Evolutionary conservation across 2,329 filamentous ascomycete genomes (phyloP).

Genomic region (Pyrenochaeta sp.): DNA sequence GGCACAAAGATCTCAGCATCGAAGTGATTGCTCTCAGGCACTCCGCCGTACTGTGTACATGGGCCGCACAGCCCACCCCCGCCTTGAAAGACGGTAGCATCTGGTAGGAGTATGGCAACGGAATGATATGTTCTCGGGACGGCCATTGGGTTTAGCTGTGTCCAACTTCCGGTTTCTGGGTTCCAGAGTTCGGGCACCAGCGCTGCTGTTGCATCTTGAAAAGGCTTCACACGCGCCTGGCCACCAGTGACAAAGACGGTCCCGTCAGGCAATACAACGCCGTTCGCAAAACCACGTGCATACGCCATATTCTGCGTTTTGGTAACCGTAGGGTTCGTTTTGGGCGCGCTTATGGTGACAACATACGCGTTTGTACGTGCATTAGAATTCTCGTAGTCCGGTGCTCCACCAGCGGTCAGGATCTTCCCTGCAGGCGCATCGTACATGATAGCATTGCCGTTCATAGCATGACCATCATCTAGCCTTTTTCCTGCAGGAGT

Average conservation of each 20-base stretch:
- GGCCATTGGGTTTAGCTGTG: too few relatives aligned
- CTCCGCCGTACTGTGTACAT: constrained; percentile 32
- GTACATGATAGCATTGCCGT: constrained; percentile 65
- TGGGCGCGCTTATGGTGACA: constrained; percentile 56
- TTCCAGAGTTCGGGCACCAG: too few relatives aligned
- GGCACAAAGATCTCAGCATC: constrained; percentile 66
- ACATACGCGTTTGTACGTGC: constrained; percentile 59
- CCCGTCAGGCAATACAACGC: constrained; percentile 45
- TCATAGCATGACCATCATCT: constrained; percentile 62
- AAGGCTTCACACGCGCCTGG: constrained; percentile 17
- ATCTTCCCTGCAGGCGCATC: constrained; percentile 64
- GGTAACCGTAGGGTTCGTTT: constrained; percentile 27
- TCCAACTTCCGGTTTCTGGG: too few relatives aligned
- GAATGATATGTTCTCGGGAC: too few relatives aligned
- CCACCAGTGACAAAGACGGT: constrained; percentile 46
- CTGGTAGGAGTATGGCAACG: too few relatives aligned
- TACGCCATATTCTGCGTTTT: constrained; percentile 36
- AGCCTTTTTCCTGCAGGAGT: constrained; percentile 55
- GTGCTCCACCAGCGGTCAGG: constrained; percentile 60
- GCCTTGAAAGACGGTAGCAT: constrained; percentile 19
- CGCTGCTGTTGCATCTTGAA: too few relatives aligned
- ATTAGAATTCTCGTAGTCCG: constrained; percentile 55
- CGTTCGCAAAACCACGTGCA: constrained; percentile 38
- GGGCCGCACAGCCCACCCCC: constrained; percentile 57
- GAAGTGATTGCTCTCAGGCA: constrained; percentile 55